Evolutionary conservation across 2,329 filamentous ascomycete genomes (phyloP).

Genomic region (Aspergillus fructus): DNA sequence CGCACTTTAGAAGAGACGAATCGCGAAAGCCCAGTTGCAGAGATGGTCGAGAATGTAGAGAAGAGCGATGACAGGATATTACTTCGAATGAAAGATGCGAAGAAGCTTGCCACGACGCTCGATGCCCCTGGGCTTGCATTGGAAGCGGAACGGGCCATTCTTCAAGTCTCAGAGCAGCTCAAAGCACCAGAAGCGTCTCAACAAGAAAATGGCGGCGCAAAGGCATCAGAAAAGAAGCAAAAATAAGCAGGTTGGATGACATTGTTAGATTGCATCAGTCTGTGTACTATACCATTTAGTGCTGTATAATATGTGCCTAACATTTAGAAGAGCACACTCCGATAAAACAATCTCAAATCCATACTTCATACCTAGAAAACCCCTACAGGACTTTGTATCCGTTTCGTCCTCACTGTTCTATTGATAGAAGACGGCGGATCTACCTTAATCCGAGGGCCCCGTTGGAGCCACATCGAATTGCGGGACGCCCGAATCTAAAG

Average conservation of each 20-base stretch:
- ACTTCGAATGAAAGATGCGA: constrained; percentile 50
- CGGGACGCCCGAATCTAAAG: constrained; percentile 19
- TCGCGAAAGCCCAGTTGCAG: constrained; percentile 28
- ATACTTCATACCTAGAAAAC: background rate
- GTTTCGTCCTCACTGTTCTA: background rate
- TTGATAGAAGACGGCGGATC: constrained; percentile 20
- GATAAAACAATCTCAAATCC: background rate
- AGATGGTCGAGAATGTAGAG: constrained; percentile 35
- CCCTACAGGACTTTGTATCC: no score
- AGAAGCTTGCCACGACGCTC: constrained; percentile 60
- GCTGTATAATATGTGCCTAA: background rate
- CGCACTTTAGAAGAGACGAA: constrained; percentile 29
- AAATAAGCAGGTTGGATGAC: constrained; percentile 17
- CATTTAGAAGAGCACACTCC: constrained; percentile 1
- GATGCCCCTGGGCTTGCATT: constrained; percentile 68
- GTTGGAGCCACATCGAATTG: constrained; percentile 13
- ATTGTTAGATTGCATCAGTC: background rate
- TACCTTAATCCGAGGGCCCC: constrained; percentile 23
- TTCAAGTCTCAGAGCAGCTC: constrained; percentile 61
- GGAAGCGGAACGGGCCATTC: constrained; percentile 73
- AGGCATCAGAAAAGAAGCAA: constrained; percentile 22
- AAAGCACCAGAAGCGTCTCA: constrained; percentile 21
- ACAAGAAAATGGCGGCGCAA: constrained; percentile 17
- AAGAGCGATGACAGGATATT: constrained; percentile 48
- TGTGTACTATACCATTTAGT: background rate